These are phyloP conservation scores for Colletotrichum cuscutae DNA, from an alignment of 2,329 filamentous ascomycete genomes.

Conservation along the genomic window DNA sequence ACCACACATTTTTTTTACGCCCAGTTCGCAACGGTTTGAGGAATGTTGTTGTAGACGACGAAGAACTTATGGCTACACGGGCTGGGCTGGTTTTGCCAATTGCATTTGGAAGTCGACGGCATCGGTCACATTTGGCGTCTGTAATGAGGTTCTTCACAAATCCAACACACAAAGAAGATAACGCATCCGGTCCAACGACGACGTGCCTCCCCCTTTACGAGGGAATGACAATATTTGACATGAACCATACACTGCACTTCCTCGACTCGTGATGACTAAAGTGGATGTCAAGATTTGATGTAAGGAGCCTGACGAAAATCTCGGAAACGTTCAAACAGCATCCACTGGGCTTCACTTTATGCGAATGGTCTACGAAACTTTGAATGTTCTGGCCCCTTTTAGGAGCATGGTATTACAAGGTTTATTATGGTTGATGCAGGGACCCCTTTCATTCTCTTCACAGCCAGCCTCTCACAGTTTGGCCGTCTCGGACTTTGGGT, in stretches of 20 bases:
- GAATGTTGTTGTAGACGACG: constrained; percentile 32
- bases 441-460: not conserved
- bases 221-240: not conserved
- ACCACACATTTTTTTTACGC: constrained; percentile 5
- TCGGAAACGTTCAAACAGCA: not conserved
- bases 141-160: constrained; percentile 73
- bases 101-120: constrained; percentile 74
- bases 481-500: not conserved
- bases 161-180: constrained; percentile 54
- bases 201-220: not conserved
- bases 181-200: constrained; percentile 42
- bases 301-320: not conserved
- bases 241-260: not conserved
- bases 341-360: not conserved
- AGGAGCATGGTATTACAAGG: constrained; percentile 12
- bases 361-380: not conserved
- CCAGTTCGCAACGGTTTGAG: constrained; percentile 26
- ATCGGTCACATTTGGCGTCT: constrained; percentile 75
- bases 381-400: not conserved
- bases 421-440: constrained; percentile 19
- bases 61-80: constrained; percentile 35
- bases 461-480: constrained; percentile 3
- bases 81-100: constrained; percentile 68
- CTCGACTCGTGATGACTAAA: not conserved
- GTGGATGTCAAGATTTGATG: not conserved